Evolutionary conservation across 805 yeast genomes (phyloP), one percentile per base, ranked within the genome.

Genomic region (Kazachstania viticola): DNA sequence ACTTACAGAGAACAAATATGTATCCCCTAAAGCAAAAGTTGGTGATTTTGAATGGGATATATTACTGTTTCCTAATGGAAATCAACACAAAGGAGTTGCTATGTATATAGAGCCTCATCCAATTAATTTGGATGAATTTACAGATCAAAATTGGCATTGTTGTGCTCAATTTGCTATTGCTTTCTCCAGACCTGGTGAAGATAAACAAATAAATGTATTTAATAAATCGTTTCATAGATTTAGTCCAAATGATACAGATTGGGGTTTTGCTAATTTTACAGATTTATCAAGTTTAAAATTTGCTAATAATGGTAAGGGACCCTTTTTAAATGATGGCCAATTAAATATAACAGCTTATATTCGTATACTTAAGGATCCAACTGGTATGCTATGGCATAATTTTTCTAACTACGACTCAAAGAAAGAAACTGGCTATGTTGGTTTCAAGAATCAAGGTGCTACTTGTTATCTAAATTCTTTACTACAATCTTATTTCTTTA

Each of bases 401-500:
- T 84, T 85, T 44, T 40, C 67, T 25, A 79, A 82, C 47, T 82
- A 82, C 57, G 84, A 91, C 56, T 85, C 96, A 2, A 84, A 85
- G 52, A 71, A 75, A 45, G 74, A 64, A 32, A 83, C 97, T 0
- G 96, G 97, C 0, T 85, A 67, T 51, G 94, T 85, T 7, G 99
- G 99, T 1, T 71, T 91, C 39, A 78, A 74, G 42, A 91, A 91
- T 50, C 99, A 91, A 61, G 99, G 98, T 40, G 99, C 99, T 2
- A 91, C 99, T 0, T 91, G 99, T 56, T 91, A 91, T 58, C 69
- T 91, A 51, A 91, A 91, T 54, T 88, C 97, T 0, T 65, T 91
- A 37, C 58, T 91, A 33, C 98, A 91, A 56, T 81, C 95, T 9
- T 80, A 91, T 44, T 91, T 67, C 54, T 83, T 83, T 49, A 91